Base-by-base conservation (phyloP, 1,284 basidiomycete genomes). In the Polyporus tsugae region DNA sequence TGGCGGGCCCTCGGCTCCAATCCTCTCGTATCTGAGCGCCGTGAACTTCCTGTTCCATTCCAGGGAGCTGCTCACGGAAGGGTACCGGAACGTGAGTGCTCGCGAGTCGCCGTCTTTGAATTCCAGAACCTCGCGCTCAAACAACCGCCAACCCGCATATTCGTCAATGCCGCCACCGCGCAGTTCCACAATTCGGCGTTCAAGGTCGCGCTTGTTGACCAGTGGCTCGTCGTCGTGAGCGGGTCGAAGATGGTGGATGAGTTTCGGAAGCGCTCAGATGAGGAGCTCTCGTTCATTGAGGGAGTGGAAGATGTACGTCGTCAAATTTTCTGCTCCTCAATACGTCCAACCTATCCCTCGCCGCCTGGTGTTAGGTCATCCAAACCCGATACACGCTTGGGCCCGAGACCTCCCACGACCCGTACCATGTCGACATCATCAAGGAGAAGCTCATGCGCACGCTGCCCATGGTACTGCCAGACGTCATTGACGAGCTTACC, bases 211-310 rank as follows among this genome's bases (percentile, higher is more conserved):
- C 73, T 77, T 0, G 62, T 78, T 0, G 74, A 76, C 36, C 70
- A 73, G 49, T 87, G 85, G 86, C 65, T 78, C 0, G 77, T 87
- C 19, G 52, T 86, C 22, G 66, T 85, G 1, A 79, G 74, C 29
- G 79, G 74, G 4, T 75, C 67, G 0, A 68, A 76, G n/a, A 69
- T 79, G 13, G 73, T 83, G 4, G 81, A 86, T 9, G 85, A 87
- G 46, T 58, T 86, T 15, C 75, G 79, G 1, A 81, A 74, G 41
- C 80, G 81, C 1, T 72, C 79, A 0, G 83, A 83, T n/a, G 79
- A 83, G 9, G 69, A 75, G 2, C 66, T 86, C 11, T 85, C 83
- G 1, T 77, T 81, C 46, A 10, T 65, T 0, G 79, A 78, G 19
- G 82, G 78, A 0, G 42, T 74, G 1, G 66, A 76, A 11, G 81